These are phyloP conservation scores for Allium sativum DNA, from an alignment of 106 monocot species.

Conservation along the genomic window DNA sequence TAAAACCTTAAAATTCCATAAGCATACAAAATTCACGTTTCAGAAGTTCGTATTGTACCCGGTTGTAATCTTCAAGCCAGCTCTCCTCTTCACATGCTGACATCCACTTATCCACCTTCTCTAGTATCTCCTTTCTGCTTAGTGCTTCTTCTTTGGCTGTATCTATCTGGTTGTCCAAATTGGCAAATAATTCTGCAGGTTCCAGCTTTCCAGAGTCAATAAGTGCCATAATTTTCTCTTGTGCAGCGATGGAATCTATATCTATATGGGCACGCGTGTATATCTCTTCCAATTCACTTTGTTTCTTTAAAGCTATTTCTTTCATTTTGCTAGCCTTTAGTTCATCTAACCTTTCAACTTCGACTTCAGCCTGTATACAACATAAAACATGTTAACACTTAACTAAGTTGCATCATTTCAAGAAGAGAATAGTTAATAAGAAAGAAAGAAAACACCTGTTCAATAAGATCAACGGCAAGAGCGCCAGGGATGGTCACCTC, in stretches of 20 bases:
- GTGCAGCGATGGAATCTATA: conserved; percentile 60
- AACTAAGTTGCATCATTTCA: conserved; percentile 1
- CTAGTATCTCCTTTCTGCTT: conserved; percentile 92
- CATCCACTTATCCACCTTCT: conserved; percentile 99
- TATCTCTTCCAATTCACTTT: conserved; percentile 87
- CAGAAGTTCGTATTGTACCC: conserved; percentile 24
- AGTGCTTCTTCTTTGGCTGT: conserved; percentile 89
- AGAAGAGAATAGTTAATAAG: not conserved
- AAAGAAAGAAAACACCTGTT: conserved; percentile 72
- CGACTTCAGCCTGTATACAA: conserved; percentile 67
- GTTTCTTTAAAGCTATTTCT: conserved; percentile 95
- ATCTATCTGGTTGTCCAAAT: conserved; percentile 82
- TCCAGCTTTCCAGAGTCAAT: conserved; percentile 77
- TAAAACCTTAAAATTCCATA: too few relatives aligned
- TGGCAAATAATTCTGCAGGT: conserved; percentile 78
- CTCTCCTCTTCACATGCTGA: conserved; percentile 99
- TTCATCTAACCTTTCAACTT: conserved; percentile 91
- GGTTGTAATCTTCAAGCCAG: conserved; percentile 98
- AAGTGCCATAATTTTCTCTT: conserved; percentile 65
- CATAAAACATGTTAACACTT: not conserved
- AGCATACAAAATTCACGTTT: not conserved
- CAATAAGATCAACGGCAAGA: conserved; percentile 90
- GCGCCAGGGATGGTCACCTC: conserved; percentile 79
- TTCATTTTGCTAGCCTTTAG: conserved; percentile 96
- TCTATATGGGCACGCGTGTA: conserved; percentile 74